A percentile compares a stretch with the other conserved stretches of the same genome.
These are phyloP conservation scores for Sporisorium graminicola DNA, from an alignment of 1,284 basidiomycete genomes.

Conservation along the genomic window DNA sequence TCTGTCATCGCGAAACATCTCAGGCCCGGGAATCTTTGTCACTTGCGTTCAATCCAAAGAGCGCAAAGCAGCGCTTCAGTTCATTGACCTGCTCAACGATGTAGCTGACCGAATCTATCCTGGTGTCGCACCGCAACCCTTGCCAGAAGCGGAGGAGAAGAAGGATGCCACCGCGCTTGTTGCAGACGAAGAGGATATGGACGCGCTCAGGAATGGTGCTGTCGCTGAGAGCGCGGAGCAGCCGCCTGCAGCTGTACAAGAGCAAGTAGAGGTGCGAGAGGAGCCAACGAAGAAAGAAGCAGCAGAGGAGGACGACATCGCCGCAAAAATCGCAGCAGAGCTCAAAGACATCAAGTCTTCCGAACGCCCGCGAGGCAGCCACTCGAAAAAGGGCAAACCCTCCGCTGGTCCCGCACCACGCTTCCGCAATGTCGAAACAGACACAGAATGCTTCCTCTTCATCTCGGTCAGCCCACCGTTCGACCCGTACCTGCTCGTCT, in stretches of 20 bases:
- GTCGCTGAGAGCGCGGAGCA: background rate
- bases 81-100: conserved; percentile 61
- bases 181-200: conserved; percentile 45
- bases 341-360: conserved; percentile 47
- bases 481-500: conserved; percentile 43
- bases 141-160: conserved; percentile 4
- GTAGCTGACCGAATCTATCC: conserved; percentile 56
- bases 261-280: background rate
- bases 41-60: conserved; percentile 61
- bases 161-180: background rate
- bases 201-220: conserved; percentile 52
- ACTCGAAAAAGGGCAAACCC: conserved; percentile 1
- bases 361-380: conserved; percentile 11
- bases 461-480: conserved; percentile 40
- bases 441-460: conserved; percentile 56
- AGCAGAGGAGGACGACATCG: conserved; percentile 52
- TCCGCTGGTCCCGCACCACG: background rate
- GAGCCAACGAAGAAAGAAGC: background rate
- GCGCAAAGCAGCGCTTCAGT: conserved; percentile 62
- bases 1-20: conserved; percentile 35
- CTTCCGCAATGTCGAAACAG: conserved; percentile 49
- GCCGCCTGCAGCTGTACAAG: background rate
- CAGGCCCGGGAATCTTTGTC: conserved; percentile 60
- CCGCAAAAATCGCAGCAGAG: conserved; percentile 62
- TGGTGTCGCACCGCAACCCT: conserved; percentile 32